Conservation (phyloP, 2,329 filamentous ascomycete genomes). For the Aspergillus ochraceoroseus region DNA sequence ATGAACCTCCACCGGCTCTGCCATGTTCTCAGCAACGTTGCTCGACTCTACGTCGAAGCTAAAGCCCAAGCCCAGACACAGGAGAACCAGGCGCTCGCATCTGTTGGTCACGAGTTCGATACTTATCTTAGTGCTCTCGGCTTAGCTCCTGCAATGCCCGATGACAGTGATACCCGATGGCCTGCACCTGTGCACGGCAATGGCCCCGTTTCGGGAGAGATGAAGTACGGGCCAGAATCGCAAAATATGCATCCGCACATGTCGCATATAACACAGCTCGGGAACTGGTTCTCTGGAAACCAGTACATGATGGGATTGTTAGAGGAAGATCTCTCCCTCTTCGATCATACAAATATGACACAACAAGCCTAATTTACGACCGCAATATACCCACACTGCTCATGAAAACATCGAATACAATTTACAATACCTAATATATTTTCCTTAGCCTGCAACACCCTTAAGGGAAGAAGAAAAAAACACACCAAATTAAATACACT, state of each 20-base stretch:
- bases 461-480: too few species aligned
- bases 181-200: constrained; percentile 3
- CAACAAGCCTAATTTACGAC: not conserved
- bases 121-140: constrained; percentile 61
- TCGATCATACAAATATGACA: constrained; percentile 21
- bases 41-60: constrained; percentile 58
- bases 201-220: constrained; percentile 7
- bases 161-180: constrained; percentile 15
- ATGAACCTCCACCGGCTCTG: constrained; percentile 60
- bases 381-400: not conserved
- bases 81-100: constrained; percentile 45
- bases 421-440: too few species aligned
- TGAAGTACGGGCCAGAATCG: constrained; percentile 17
- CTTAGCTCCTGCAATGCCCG: constrained; percentile 44
- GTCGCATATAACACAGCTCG: constrained; percentile 42
- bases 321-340: constrained; percentile 53
- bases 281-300: constrained; percentile 63
- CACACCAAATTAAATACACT: constrained; percentile 31
- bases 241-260: constrained; percentile 11
- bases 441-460: too few species aligned
- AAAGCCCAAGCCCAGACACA: constrained; percentile 53
- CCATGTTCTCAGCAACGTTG: constrained; percentile 58
- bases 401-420: too few species aligned
- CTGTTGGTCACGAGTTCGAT: constrained; percentile 58
- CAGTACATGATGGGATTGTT: constrained; percentile 61